Percentiles rank a stretch among this genome's conserved stretches.
Evolutionary conservation across 129 eudicot species (phyloP).

Genomic region (Tagetes erecta): DNA sequence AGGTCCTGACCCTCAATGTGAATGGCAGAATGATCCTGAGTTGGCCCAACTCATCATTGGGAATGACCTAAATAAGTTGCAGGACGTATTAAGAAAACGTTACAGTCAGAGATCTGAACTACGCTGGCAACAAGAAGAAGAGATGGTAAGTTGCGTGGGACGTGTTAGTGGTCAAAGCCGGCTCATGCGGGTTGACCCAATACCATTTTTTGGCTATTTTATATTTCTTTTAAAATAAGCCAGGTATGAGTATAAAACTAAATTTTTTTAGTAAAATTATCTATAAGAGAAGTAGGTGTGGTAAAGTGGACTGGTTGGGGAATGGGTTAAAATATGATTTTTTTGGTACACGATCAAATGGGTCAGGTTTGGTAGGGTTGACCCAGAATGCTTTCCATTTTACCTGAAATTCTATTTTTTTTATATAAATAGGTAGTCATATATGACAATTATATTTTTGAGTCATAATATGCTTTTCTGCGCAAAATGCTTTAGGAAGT

Average conservation of each 20-base stretch:
- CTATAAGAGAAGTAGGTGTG: neutral
- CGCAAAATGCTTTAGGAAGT: neutral
- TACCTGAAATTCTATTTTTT: too few species aligned
- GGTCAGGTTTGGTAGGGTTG: neutral
- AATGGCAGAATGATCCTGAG: constrained; percentile 82
- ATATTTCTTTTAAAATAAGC: neutral
- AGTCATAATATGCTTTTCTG: too few species aligned
- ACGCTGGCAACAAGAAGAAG: constrained; percentile 69
- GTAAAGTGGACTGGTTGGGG: neutral
- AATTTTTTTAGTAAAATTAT: too few species aligned
- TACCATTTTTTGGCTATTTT: neutral
- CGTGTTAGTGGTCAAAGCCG: neutral
- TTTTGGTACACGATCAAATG: neutral
- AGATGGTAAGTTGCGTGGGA: constrained; percentile 54
- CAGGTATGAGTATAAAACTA: neutral
- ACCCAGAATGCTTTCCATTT: neutral
- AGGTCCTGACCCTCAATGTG: constrained; percentile 30
- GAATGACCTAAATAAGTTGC: constrained; percentile 75
- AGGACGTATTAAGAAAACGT: constrained; percentile 69
- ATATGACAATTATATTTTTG: too few species aligned
- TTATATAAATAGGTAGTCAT: too few species aligned
- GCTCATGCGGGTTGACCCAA: neutral
- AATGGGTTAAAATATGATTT: neutral
- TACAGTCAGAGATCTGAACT: constrained; percentile 65
- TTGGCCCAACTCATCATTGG: constrained; percentile 87